Base-by-base conservation (phyloP, 768 basidiomycete genomes). In the Suillus paluster region DNA sequence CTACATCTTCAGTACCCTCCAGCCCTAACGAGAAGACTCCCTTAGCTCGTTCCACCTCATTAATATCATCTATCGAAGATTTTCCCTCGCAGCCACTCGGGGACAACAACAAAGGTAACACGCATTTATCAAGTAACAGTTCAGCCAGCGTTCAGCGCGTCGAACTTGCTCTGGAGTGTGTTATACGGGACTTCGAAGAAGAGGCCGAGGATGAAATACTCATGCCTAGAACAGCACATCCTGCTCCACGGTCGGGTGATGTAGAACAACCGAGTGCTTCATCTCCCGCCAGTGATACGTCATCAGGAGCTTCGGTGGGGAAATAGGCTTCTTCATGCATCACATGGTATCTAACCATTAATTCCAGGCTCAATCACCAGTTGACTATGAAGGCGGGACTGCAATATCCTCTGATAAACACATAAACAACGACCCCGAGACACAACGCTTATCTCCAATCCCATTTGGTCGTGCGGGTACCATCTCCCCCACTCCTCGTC, bases 131-230 rank as follows among this genome's bases (percentile, higher is more conserved):
- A 56, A 72, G 79, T 21, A 67, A 92, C 58, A 79, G 81, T 4
- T 79, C 85, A 4, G 19, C 78, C 82, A 30, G 83, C 77, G 21
- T 72, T 88, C 59, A 84, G 80, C 67, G 68, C 67, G 89, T 87
- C 21, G 93, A 93, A 38, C 69, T 90, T 71, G 91, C 92, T 0
- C 73, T 95, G 39, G 89, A 90, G 66, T 82, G 86, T 62, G 93
- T 83, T 12, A 91, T 95, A 60, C 84, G 86, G 68, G 90, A 92
- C 71, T 83, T 93, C 52, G 91, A 92, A 70, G 83, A 85, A 63
- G 90, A 92, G 55, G 68, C 80, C 0, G 91, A 90, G 64, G 91
- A 93, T 73, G 87, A 92, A 73, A 88, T 92, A 63, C 79, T 92
- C 66, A 82, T 92, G 78, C 88, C 88, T 46, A 83, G 91, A 60